These are phyloP conservation scores for Coprinopsis strossmayeri DNA, from an alignment of 768 basidiomycete species.

Conservation along the genomic window DNA sequence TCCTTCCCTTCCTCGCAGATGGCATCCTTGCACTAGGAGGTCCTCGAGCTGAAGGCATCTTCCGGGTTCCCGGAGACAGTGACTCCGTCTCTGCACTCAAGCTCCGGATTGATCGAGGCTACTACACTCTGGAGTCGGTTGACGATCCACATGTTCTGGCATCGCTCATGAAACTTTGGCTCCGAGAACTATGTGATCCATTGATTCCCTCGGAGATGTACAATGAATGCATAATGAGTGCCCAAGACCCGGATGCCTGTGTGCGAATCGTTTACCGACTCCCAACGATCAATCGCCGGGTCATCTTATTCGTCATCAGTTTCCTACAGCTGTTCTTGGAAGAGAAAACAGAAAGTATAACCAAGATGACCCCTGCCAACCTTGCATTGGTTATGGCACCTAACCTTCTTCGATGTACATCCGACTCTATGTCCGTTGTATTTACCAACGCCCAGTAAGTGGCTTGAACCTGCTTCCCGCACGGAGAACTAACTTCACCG, in stretches of 20 bases:
- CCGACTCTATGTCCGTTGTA: constrained; percentile 82
- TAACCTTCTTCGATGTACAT: constrained; percentile 80
- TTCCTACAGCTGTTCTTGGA: constrained; percentile 88
- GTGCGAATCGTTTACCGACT: constrained; percentile 70
- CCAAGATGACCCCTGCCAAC: constrained; percentile 89
- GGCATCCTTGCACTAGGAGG: constrained; percentile 89
- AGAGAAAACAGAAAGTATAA: constrained; percentile 60
- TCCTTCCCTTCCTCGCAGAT: constrained; percentile 89
- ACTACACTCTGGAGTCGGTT: constrained; percentile 84
- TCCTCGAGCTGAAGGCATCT: constrained; percentile 82
- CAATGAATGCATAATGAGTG: constrained; percentile 76
- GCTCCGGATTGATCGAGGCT: constrained; percentile 83
- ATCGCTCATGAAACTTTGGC: constrained; percentile 88
- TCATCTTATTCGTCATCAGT: constrained; percentile 83
- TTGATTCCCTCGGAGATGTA: constrained; percentile 87
- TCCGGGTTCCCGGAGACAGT: constrained; percentile 86
- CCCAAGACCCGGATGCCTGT: constrained; percentile 62
- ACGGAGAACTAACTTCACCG: constrained; percentile 6
- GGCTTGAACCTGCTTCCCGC: not conserved
- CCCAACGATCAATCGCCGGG: constrained; percentile 81
- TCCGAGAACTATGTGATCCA: constrained; percentile 89
- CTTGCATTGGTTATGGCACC: constrained; percentile 90
- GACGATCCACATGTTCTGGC: constrained; percentile 90
- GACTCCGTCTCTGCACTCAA: constrained; percentile 87
- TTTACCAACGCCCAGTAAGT: constrained; percentile 90